Percentiles rank a stretch among this genome's conserved stretches.
These are phyloP conservation scores for Hericium alpestre DNA, from an alignment of 768 basidiomycete genomes.

Conservation along the genomic window DNA sequence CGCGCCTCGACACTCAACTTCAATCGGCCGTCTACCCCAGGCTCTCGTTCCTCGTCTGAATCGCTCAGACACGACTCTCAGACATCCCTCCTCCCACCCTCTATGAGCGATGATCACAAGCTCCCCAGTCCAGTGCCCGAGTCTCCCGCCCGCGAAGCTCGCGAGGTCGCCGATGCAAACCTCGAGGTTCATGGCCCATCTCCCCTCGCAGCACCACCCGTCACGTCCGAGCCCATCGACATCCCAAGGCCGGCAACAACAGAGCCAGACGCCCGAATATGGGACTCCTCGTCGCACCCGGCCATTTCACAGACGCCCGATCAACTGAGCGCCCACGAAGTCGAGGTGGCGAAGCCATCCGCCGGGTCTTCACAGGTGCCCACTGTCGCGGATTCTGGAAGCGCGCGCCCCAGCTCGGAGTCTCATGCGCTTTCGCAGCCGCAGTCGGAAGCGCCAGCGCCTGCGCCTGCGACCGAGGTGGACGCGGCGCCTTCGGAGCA, in stretches of 20 bases:
- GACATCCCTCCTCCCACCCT: conserved; percentile 17
- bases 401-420: not conserved
- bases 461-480: not conserved
- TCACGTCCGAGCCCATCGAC: conserved; percentile 4
- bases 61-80: conserved; percentile 25
- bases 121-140: conserved; percentile 61
- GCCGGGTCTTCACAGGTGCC: not conserved
- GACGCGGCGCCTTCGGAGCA: not conserved
- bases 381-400: not conserved
- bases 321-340: not conserved
- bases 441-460: not conserved
- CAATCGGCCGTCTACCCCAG: conserved; percentile 3
- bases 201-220: conserved; percentile 14
- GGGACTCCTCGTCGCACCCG: not conserved
- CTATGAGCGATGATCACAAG: conserved; percentile 10
- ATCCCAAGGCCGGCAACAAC: not conserved
- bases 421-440: not conserved
- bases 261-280: not conserved
- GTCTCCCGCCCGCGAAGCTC: conserved; percentile 52
- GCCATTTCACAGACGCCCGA: not conserved
- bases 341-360: not conserved
- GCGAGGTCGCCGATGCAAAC: conserved; percentile 20
- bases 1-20: conserved; percentile 12
- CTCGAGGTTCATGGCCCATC: conserved; percentile 16
- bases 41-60: conserved; percentile 9